phyloP scores from a whole-genome alignment of 2,329 filamentous ascomycete species.

The Diplocarpon mali region DNA sequence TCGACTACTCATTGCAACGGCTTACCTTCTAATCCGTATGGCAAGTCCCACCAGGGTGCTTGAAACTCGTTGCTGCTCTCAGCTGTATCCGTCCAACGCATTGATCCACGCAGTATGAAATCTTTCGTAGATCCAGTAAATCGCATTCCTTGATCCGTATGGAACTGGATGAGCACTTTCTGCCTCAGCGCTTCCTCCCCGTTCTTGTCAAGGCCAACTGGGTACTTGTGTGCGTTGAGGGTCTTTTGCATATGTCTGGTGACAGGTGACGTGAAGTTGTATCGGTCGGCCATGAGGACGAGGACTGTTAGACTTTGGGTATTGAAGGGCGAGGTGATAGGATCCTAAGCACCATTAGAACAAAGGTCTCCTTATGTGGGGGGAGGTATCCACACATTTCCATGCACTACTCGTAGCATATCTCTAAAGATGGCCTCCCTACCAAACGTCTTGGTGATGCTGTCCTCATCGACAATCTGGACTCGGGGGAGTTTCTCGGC shows the following conservation, averaged over 20 bases:
- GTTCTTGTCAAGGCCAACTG: constrained; percentile 35
- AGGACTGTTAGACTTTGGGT: constrained; percentile 51
- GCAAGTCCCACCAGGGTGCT: constrained; percentile 61
- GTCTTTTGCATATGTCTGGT: constrained; percentile 39
- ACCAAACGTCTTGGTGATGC: constrained; percentile 48
- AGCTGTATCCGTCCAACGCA: constrained; percentile 27
- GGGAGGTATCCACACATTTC: constrained; percentile 30
- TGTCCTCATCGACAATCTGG: constrained; percentile 55
- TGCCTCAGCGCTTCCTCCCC: constrained; percentile 57
- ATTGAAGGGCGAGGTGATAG: constrained; percentile 36
- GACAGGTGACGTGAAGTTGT: constrained; percentile 50
- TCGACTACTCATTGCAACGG: neutral
- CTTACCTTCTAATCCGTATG: constrained; percentile 53
- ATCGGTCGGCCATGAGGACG: constrained; percentile 61
- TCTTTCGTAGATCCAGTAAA: constrained; percentile 53
- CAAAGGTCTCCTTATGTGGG: constrained; percentile 1
- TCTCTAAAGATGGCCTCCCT: constrained; percentile 55
- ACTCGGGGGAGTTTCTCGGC: constrained; percentile 49
- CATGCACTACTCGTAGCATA: constrained; percentile 56
- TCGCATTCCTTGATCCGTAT: constrained; percentile 50
- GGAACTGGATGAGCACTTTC: constrained; percentile 55
- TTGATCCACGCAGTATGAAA: constrained; percentile 54
- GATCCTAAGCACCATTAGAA: constrained; percentile 10
- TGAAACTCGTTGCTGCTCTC: constrained; percentile 28
- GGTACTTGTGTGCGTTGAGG: constrained; percentile 43